phyloP scores from a whole-genome alignment of 2,329 filamentous ascomycete genomes.

The Amylocarpus encephaloides region DNA sequence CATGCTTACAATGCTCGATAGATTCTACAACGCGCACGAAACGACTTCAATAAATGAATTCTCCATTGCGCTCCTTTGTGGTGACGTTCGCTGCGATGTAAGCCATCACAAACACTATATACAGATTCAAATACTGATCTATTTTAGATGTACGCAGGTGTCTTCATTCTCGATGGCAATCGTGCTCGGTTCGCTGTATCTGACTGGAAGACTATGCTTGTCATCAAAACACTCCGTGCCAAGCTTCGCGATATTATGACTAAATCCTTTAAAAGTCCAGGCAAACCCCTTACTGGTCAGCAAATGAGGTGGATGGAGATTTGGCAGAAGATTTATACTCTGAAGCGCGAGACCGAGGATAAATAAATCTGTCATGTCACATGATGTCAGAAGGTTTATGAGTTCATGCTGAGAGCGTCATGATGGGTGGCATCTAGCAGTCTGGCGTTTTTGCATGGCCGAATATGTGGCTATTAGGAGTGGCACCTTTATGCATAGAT shows the following conservation, averaged over 20 bases:
- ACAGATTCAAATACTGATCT: conserved; percentile 9
- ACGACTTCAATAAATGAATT: conserved; percentile 77
- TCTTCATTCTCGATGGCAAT: conserved; percentile 82
- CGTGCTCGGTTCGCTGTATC: conserved; percentile 74
- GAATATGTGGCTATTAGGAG: too few relatives aligned
- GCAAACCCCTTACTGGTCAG: conserved; percentile 55
- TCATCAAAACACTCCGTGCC: conserved; percentile 72
- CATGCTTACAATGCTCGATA: conserved; percentile 31
- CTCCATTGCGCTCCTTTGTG: conserved; percentile 76
- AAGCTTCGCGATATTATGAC: conserved; percentile 71
- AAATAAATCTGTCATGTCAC: neutral
- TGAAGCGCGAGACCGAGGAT: conserved; percentile 2
- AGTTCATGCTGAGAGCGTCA: too few relatives aligned
- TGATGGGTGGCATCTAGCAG: too few relatives aligned
- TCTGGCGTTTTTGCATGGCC: too few relatives aligned
- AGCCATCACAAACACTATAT: conserved; percentile 24
- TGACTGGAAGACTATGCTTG: conserved; percentile 87
- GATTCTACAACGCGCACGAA: conserved; percentile 84
- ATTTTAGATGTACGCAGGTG: conserved; percentile 73
- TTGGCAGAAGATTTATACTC: conserved; percentile 58
- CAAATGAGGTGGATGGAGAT: conserved; percentile 69
- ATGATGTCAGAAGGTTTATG: too few relatives aligned
- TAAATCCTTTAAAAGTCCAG: conserved; percentile 61
- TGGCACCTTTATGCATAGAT: too few relatives aligned
- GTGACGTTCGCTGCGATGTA: conserved; percentile 81